Percentiles rank a stretch among this genome's conserved stretches.
Evolutionary conservation across 768 basidiomycete species (phyloP).

Genomic region (Boletus tomentosulus): DNA sequence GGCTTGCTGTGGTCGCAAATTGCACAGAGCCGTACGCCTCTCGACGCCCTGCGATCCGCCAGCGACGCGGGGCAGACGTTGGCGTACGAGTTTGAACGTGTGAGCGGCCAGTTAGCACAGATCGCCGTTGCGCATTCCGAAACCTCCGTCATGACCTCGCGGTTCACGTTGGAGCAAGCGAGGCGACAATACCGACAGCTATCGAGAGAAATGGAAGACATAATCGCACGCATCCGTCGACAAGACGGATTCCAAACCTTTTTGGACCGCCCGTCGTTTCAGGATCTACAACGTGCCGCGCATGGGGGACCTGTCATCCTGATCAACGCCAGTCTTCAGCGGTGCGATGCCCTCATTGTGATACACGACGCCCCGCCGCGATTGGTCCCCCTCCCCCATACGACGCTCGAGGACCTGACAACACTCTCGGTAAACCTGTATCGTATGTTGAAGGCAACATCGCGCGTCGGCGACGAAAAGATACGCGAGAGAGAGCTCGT

Average conservation of each 20-base stretch:
- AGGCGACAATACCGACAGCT: slow-evolving; percentile 13
- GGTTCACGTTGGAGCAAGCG: slow-evolving; percentile 10
- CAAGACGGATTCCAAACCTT: slow-evolving; percentile 30
- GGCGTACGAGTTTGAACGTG: slow-evolving; percentile 24
- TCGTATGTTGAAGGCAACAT: slow-evolving; percentile 3
- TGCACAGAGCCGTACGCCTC: slow-evolving; percentile 22
- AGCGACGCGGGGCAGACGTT: slow-evolving; percentile 14
- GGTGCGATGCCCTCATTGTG: slow-evolving; percentile 40
- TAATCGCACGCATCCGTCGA: slow-evolving; percentile 20
- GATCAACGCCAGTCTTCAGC: slow-evolving; percentile 28
- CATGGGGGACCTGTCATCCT: slow-evolving; percentile 34
- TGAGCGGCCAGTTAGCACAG: slow-evolving; percentile 13
- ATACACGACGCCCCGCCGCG: slow-evolving; percentile 15
- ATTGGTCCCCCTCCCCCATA: slow-evolving; percentile 16
- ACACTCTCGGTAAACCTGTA: slow-evolving; percentile 6
- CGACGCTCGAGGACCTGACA: slow-evolving; percentile 11
- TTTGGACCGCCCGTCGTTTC: slow-evolving; percentile 21
- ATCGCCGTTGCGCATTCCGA: not conserved
- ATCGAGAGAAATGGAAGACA: slow-evolving; percentile 16
- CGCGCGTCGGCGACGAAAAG: slow-evolving; percentile 19
- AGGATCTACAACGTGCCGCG: slow-evolving; percentile 17
- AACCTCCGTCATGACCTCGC: not conserved
- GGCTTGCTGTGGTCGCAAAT: slow-evolving; percentile 30
- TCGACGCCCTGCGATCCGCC: slow-evolving; percentile 20
- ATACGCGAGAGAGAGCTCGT: slow-evolving; percentile 14